Base-by-base conservation (phyloP, 2,329 filamentous ascomycete species). In the Colletotrichum sansevieriae region DNA sequence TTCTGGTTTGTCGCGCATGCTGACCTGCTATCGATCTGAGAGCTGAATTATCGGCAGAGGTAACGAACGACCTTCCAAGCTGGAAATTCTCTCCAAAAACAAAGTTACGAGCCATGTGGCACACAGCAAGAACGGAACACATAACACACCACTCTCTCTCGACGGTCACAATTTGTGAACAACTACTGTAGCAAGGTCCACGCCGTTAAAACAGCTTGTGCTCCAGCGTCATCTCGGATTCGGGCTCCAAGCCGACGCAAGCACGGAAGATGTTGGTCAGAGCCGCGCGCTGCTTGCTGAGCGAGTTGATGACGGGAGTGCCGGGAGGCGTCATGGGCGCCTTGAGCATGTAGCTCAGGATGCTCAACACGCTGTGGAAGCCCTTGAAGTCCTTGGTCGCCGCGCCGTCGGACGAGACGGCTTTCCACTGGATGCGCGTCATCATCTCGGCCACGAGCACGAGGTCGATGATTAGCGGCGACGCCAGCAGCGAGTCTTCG, bases 311-410 rank as follows among this genome's bases (percentile, higher is more conserved):
- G 69, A 99, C 96, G 3, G 96, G 96, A 11, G 96, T 97, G 73
- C 96, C 96, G 1, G 95, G 91, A 56, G 96, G 96, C 43, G 95
- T 98, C 80, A 98, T 82, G 44, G 96, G 96, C 65, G 96, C 96
- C 90, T 96, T 91, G 78, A 99, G 92, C 96, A 99, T 99, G 87
- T 98, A 99, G 88, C 94, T 97, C 75, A 99, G 90, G 72, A 99
- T 90, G 84, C 94, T 97, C 71, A 99, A 90, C 47, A 99, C 96
- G 79, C 92, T 95, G 86, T 99, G 96, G 89, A 99, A 98, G 78
- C 91, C 91, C 86, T 92, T 93, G 87, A 91, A 99, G 61, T 94
- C 92, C 71, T 85, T 85, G 64, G 84, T 86, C 72, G 77, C 79
- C 70, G 77, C 83, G 63, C 83, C 87, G 70, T 84, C 85, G 70